These are phyloP conservation scores for Gossypium raimondii DNA, from an alignment of 345 rosid genomes.

Conservation along the genomic window DNA sequence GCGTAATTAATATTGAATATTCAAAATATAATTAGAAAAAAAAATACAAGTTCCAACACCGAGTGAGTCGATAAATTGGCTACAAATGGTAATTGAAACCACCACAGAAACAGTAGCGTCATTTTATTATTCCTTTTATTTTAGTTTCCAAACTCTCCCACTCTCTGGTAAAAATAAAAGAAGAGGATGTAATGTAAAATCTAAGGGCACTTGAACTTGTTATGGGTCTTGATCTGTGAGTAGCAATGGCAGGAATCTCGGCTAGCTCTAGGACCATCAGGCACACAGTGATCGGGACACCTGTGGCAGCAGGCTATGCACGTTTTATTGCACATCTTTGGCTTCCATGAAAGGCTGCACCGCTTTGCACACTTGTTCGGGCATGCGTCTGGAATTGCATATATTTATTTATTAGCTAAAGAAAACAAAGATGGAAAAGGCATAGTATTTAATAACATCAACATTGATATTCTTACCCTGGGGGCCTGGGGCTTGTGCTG, in stretches of 20 bases:
- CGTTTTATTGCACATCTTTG: conserved; percentile 4
- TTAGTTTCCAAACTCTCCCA: not conserved
- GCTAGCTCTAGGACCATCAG: conserved; percentile 3
- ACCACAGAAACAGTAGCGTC: not conserved
- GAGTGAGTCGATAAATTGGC: not conserved
- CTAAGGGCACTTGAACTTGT: conserved; percentile 9
- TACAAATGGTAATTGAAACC: not conserved
- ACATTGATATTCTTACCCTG: not conserved
- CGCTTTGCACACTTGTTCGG: not conserved
- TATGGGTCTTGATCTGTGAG: conserved; percentile 6
- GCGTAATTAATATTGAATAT: too few species aligned
- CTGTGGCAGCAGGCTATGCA: conserved; percentile 11
- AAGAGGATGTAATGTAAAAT: not conserved
- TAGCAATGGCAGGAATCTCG: conserved; percentile 6
- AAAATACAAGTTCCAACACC: not conserved
- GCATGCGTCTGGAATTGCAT: not conserved
- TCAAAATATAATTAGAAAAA: not conserved
- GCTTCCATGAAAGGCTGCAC: conserved; percentile 10
- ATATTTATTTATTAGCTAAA: not conserved
- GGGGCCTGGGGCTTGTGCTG: not conserved
- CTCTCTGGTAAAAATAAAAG: not conserved
- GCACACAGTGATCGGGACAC: conserved; percentile 12
- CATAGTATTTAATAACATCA: not conserved
- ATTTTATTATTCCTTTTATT: not conserved
- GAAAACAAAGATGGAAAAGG: not conserved